Evolutionary conservation across 2,329 filamentous ascomycete species (phyloP), one percentile per base, ranked within the genome.

Genomic region (Trichoderma sp.): DNA sequence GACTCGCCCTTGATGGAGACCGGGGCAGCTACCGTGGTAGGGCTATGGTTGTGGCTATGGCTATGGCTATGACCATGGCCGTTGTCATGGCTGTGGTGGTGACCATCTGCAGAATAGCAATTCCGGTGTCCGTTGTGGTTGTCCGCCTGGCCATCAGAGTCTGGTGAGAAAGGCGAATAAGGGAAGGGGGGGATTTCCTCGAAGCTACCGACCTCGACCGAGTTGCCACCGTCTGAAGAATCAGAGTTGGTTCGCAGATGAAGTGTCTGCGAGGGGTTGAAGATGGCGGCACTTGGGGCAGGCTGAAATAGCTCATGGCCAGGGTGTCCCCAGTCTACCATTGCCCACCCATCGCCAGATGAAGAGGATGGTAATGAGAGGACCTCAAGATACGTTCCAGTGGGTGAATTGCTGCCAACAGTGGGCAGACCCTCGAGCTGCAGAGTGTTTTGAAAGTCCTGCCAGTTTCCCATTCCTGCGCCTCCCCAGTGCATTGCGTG

Each of bases 191-290:
- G 83, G 63, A 94, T 88, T 76, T 97, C 94, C 79, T 97, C 94
- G 76, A 92, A 97, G 83, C 93, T 96, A 74, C 90, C 84, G 87
- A 94, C 80, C 83, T 93, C 80, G 85, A 92, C 79, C 78, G 91
- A 84, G 80, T 87, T 85, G 80, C 89, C 81, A 76, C 90, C 89
- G 39, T 95, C 92, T 1, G 92, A 96, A 3, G 94, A 96, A 77
- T 97, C 93, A 4, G 95, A 97, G 77, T 92, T 91, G 69, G 92
- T 95, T 76, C 95, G 90, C 78, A 97, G 88, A 83, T 98, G 95
- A 66, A 98, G 85, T 1, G 94, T 97, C 83, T 97, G 93, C 73
- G 92, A 90, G 2, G 95, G 95, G 82, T 98, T 97, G 85, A 97
- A 97, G 78, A 97, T 95, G 75, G 93, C 91, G 53, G 85, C 81